Conservation (phyloP, 2,329 filamentous ascomycete genomes). For the Aspergillus sp. region DNA sequence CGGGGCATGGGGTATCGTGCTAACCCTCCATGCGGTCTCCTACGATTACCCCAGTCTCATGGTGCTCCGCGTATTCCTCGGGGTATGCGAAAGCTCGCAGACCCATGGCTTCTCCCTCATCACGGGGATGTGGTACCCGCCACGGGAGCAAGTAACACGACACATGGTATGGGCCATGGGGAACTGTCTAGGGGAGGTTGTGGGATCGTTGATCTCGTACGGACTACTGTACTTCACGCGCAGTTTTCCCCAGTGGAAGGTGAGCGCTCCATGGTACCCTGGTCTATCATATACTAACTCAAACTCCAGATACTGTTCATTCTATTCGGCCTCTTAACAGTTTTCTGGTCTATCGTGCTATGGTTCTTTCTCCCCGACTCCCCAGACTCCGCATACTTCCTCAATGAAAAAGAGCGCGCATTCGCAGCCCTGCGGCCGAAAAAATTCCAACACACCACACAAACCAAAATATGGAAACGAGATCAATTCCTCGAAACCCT, state of each 20-base stretch:
- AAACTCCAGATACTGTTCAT: slow-evolving; percentile 8
- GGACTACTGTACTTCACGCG: not conserved
- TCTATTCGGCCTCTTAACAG: slow-evolving; percentile 14
- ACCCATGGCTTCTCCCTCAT: slow-evolving; percentile 4
- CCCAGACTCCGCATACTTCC: slow-evolving; percentile 9
- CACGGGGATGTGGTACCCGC: slow-evolving; percentile 7
- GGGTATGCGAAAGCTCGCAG: not conserved
- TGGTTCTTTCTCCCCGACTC: slow-evolving; percentile 12
- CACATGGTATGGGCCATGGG: slow-evolving; percentile 16
- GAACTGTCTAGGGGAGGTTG: slow-evolving; percentile 10
- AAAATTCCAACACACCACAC: slow-evolving; percentile 1
- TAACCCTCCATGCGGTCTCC: not conserved
- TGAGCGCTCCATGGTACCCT: too few relatives aligned
- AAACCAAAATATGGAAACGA: slow-evolving; percentile 9
- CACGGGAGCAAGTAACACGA: slow-evolving; percentile 5
- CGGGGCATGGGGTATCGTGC: not conserved
- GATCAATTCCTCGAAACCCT: slow-evolving; percentile 32
- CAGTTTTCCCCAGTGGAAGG: not conserved
- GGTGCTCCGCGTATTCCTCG: slow-evolving; percentile 1
- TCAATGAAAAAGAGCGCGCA: slow-evolving; percentile 8
- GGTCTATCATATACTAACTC: too few relatives aligned
- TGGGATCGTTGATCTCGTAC: slow-evolving; percentile 13
- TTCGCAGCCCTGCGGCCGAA: slow-evolving; percentile 7
- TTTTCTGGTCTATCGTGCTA: slow-evolving; percentile 7
- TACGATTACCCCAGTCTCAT: slow-evolving; percentile 2